These are phyloP conservation scores for Xylariaceae sp. DNA, from an alignment of 2,329 filamentous ascomycete species.

Conservation along the genomic window DNA sequence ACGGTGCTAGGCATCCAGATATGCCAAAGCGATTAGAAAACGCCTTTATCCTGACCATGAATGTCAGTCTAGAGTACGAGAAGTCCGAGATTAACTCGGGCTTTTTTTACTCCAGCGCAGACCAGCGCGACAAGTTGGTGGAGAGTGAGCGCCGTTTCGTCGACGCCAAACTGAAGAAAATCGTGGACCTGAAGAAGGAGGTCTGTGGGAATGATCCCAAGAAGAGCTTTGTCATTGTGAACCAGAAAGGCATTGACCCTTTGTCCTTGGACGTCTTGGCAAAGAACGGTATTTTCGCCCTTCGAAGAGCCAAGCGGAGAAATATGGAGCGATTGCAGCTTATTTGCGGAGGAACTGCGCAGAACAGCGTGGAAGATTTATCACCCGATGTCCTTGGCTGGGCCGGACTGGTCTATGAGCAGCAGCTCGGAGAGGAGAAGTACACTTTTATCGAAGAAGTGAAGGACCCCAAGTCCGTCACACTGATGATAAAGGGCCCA, in stretches of 20 bases:
- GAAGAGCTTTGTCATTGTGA: slow-evolving; percentile 97
- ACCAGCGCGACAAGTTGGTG: slow-evolving; percentile 96
- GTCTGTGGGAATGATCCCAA: slow-evolving; percentile 92
- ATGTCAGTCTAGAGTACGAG: slow-evolving; percentile 97
- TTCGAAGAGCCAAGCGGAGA: slow-evolving; percentile 92
- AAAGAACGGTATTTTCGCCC: slow-evolving; percentile 96
- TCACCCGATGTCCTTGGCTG: slow-evolving; percentile 88
- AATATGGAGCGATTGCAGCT: slow-evolving; percentile 99
- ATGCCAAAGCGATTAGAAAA: slow-evolving; percentile 98
- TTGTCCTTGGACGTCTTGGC: slow-evolving; percentile 93
- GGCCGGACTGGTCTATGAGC: slow-evolving; percentile 96
- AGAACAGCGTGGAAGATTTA: slow-evolving; percentile 96
- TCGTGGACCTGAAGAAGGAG: slow-evolving; percentile 97
- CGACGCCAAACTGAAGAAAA: slow-evolving; percentile 95
- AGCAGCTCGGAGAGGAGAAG: slow-evolving; percentile 97
- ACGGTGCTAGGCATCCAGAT: slow-evolving; percentile 94
- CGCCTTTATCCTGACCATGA: slow-evolving; percentile 91
- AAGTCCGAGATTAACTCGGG: slow-evolving; percentile 99
- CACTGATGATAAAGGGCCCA: slow-evolving; percentile 95
- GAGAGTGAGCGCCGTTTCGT: slow-evolving; percentile 97
- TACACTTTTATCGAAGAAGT: slow-evolving; percentile 99
- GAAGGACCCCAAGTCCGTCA: slow-evolving; percentile 98
- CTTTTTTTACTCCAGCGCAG: slow-evolving; percentile 97
- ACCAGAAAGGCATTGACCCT: slow-evolving; percentile 99
- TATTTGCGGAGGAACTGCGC: slow-evolving; percentile 86